Evolutionary conservation across 371 early-diverging fungal species (phyloP).

Genomic region (Nematocida parisii): DNA sequence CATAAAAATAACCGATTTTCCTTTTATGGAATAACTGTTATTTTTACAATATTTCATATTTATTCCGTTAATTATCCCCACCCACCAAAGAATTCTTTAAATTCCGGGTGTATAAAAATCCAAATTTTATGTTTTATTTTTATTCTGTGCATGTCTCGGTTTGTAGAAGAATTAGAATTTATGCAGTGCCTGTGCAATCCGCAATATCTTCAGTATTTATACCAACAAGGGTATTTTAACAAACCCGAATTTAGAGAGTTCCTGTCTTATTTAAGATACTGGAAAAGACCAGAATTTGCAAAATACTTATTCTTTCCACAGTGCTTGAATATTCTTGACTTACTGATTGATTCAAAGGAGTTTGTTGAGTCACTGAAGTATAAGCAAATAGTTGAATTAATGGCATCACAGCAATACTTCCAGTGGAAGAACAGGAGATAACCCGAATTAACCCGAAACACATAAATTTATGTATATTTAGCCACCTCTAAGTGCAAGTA

Average conservation of each 20-base stretch:
- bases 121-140: conserved; percentile 9
- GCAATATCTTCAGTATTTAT: conserved; percentile 68
- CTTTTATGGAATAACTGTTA: too few species aligned
- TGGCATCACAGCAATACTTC: conserved; percentile 50
- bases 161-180: conserved; percentile 70
- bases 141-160: conserved; percentile 37
- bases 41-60: too few species aligned
- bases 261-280: conserved; percentile 66
- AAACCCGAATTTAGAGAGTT: conserved; percentile 63
- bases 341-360: conserved; percentile 57
- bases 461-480: not conserved
- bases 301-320: conserved; percentile 69
- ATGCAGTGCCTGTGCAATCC: conserved; percentile 70
- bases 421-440: conserved; percentile 56
- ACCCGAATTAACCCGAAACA: not conserved
- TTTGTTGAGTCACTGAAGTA: conserved; percentile 56
- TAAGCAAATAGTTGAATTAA: conserved; percentile 52
- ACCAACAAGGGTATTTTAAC: conserved; percentile 66
- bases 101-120: too few species aligned
- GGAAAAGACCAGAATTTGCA: conserved; percentile 61
- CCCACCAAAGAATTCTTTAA: too few species aligned
- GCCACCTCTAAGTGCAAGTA: conserved; percentile 91
- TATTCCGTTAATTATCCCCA: too few species aligned
- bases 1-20: too few species aligned
- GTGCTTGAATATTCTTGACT: conserved; percentile 64